Base-by-base conservation (phyloP, 352 stramenopile genomes). In the Phytophthora colocasiae region DNA sequence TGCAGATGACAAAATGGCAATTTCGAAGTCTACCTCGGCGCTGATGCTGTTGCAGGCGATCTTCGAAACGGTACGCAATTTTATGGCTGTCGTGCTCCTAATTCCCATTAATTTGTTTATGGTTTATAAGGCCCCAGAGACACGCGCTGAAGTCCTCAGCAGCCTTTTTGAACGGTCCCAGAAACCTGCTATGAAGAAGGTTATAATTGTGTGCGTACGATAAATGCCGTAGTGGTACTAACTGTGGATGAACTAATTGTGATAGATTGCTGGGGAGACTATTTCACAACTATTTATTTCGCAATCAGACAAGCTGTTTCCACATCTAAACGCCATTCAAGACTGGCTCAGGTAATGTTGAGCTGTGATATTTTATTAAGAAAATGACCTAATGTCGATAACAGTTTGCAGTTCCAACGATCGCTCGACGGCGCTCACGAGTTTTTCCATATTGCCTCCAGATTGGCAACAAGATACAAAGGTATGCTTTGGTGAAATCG, bases 311-410 rank as follows among this genome's bases (percentile, higher is more conserved):
- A 70, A 67, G 22, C 53, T 89, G 5, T 69, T 75, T 15, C 67
- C 71, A 2, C 77, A 88, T 27, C 63, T 90, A 2, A 83, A 83
- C 62, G 50, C 74, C 12, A 74, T 91, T 53, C 79, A 93, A 62
- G 81, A 93, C 47, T 93, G 83, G 83, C 73, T 93, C 27, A 83
- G 75, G 73, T 89, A 63, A 54, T 57, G 8, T 36, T 36, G 53
- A 47, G 10, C 22, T 17, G 53, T 27, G 15, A 29, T 34, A 6
- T 24, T 41, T 26, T 22, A 22, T 22, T 22, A 22, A 22, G 22
- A 22, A 22, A 22, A 22, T 22, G 5, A 17, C 41, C 52, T 71
- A 22, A 68, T 24, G 12, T 43, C 10, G 44, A 39, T 7, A 63
- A 9, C 27, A 89, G 80, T 43, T 62, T 72, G 54, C 60, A 86